Evolutionary conservation across 23 red algal species (phyloP).

Genomic region (Gracilariopsis chorda): DNA sequence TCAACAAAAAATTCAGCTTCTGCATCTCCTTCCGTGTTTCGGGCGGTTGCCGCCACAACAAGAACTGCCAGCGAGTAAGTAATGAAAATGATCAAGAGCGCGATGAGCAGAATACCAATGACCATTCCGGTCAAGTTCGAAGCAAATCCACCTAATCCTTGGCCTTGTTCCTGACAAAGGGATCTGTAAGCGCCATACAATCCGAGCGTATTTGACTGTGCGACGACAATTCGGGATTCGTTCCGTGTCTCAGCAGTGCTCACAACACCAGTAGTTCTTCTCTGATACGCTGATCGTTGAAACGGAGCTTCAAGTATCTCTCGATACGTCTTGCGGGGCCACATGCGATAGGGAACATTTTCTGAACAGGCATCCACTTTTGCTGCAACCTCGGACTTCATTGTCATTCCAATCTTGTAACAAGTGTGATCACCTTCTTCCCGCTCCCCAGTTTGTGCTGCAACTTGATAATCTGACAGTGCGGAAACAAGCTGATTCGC

Average conservation of each 20-base stretch:
- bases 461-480: neutral
- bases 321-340: slow-evolving; percentile 30
- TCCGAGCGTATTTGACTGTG: slow-evolving; percentile 42
- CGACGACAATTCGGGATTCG: slow-evolving; percentile 7
- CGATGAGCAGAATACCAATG: slow-evolving; percentile 20
- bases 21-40: neutral
- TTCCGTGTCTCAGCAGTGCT: slow-evolving; percentile 43
- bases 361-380: neutral
- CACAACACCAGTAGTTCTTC: slow-evolving; percentile 23
- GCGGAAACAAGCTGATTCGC: slow-evolving; percentile 29
- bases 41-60: neutral
- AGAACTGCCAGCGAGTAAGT: slow-evolving; percentile 5
- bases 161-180: neutral
- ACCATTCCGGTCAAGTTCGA: slow-evolving; percentile 7
- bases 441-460: slow-evolving; percentile 9
- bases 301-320: neutral
- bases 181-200: slow-evolving; percentile 40
- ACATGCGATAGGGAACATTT: slow-evolving; percentile 47
- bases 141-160: neutral
- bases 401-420: slow-evolving; percentile 46
- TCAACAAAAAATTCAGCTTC: slow-evolving; percentile 31
- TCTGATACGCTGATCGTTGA: slow-evolving; percentile 2
- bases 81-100: neutral
- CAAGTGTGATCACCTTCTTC: slow-evolving; percentile 1
- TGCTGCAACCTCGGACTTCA: neutral